Conservation (phyloP, 192 early-diverging fungal genomes). For the Lunasporangiospora selenospora region DNA sequence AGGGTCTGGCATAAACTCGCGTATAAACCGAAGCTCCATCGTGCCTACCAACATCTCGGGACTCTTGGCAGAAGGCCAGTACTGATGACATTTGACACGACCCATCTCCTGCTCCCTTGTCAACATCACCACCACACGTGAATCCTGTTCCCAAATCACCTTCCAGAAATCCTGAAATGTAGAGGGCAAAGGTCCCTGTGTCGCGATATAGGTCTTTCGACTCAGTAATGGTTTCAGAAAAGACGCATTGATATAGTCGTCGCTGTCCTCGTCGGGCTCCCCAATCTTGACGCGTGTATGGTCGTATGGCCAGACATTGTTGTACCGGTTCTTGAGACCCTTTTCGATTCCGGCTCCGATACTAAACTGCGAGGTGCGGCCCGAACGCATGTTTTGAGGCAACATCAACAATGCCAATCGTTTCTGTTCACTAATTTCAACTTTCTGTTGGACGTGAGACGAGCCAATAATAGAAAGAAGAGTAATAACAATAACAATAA, state of each 20-base stretch:
- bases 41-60: conserved; percentile 54
- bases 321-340: conserved; percentile 82
- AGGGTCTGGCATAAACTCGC: conserved; percentile 56
- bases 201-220: conserved; percentile 58
- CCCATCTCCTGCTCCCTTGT: conserved; percentile 90
- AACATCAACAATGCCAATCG: conserved; percentile 76
- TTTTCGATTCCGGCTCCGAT: conserved; percentile 84
- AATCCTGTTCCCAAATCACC: conserved; percentile 92
- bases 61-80: conserved; percentile 76
- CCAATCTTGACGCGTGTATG: conserved; percentile 60
- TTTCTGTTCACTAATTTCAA: conserved; percentile 71
- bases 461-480: conserved; percentile 41
- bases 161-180: conserved; percentile 95
- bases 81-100: conserved; percentile 84
- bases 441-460: conserved; percentile 53
- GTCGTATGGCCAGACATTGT: conserved; percentile 86
- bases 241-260: conserved; percentile 54
- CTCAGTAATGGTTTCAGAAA: conserved; percentile 40
- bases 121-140: conserved; percentile 92
- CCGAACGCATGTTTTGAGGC: conserved; percentile 58
- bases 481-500: too few species aligned
- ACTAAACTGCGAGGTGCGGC: conserved; percentile 65
- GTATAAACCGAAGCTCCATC: conserved; percentile 58
- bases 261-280: conserved; percentile 29
- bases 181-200: conserved; percentile 78